phyloP scores from a whole-genome alignment of 2,329 filamentous ascomycete genomes.

The Cladosporium sp. region DNA sequence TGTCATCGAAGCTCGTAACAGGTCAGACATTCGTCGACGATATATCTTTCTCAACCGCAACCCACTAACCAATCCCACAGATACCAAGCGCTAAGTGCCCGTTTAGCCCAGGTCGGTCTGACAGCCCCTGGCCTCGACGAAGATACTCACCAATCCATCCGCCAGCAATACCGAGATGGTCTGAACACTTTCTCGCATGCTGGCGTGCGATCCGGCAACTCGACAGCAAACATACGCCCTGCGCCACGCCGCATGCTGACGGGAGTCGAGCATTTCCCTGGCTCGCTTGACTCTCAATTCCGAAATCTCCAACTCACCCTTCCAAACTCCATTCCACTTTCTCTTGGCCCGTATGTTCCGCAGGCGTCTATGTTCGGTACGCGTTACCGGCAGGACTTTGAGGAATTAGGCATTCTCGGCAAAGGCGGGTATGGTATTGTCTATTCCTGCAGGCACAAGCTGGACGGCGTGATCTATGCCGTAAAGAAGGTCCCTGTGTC shows the following conservation, averaged over 20 bases:
- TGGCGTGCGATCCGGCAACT: neutral
- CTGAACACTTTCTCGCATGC: conserved; percentile 25
- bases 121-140: conserved; percentile 35
- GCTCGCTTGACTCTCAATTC: neutral
- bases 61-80: conserved; percentile 24
- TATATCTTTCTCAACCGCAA: neutral
- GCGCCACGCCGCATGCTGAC: conserved; percentile 1
- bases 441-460: conserved; percentile 55
- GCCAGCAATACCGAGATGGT: conserved; percentile 35
- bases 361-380: conserved; percentile 23
- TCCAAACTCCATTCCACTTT: neutral
- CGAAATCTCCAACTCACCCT: neutral
- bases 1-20: conserved; percentile 2
- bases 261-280: neutral
- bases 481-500: conserved; percentile 57
- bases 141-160: conserved; percentile 30
- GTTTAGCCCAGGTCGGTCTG: conserved; percentile 33
- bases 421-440: conserved; percentile 63
- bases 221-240: neutral
- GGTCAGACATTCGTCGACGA: conserved; percentile 11
- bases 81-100: conserved; percentile 35
- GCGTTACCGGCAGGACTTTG: conserved; percentile 48
- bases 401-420: conserved; percentile 53
- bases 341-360: conserved; percentile 1
- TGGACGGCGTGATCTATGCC: conserved; percentile 60